These are phyloP conservation scores for Helminthosporium solani DNA, from an alignment of 2,329 filamentous ascomycete species.

Conservation along the genomic window DNA sequence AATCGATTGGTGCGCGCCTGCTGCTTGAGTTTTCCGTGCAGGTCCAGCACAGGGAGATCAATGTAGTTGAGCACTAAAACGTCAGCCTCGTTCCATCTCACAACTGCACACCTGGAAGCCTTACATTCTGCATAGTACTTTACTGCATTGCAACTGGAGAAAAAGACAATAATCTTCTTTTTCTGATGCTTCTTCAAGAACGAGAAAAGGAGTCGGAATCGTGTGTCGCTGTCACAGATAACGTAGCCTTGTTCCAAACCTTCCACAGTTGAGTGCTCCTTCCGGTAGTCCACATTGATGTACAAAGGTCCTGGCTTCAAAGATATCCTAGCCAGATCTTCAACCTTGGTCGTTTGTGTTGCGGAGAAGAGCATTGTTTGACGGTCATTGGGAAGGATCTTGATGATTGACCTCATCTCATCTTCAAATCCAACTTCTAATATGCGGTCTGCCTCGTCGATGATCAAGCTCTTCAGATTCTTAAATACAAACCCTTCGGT, in stretches of 20 bases:
- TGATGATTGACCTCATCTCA: conserved; percentile 95
- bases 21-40: conserved; percentile 95
- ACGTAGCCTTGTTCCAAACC: conserved; percentile 96
- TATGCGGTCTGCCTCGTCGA: conserved; percentile 97
- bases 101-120: conserved; percentile 15
- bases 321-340: conserved; percentile 93
- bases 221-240: conserved; percentile 87
- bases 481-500: conserved; percentile 88
- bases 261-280: conserved; percentile 88
- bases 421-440: conserved; percentile 98
- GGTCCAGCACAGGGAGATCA: conserved; percentile 80
- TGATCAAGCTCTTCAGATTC: conserved; percentile 87
- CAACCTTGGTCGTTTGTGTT: conserved; percentile 97
- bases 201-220: conserved; percentile 90
- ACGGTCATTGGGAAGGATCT: conserved; percentile 80
- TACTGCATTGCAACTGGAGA: conserved; percentile 81
- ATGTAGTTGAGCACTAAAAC: conserved; percentile 86
- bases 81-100: conserved; percentile 88
- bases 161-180: conserved; percentile 98
- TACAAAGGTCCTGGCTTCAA: conserved; percentile 87
- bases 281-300: conserved; percentile 91
- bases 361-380: conserved; percentile 99
- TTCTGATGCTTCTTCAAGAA: conserved; percentile 89
- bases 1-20: conserved; percentile 99
- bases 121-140: conserved; percentile 81